These are phyloP conservation scores for Ramalina intermedia DNA, from an alignment of 495 filamentous ascomycete genomes.

Conservation along the genomic window DNA sequence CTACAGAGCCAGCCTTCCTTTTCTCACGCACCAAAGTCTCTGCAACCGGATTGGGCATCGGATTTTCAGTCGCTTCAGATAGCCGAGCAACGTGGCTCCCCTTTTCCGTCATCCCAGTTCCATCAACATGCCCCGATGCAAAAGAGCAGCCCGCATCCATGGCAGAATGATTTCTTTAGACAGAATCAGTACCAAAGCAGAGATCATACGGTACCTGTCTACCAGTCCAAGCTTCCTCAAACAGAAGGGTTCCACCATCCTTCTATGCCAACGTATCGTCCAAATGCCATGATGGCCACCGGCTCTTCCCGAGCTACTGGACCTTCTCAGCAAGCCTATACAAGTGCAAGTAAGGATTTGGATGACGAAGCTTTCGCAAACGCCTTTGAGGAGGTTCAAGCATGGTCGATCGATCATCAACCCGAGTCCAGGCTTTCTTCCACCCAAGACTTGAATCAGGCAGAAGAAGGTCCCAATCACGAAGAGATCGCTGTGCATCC, in stretches of 20 bases:
- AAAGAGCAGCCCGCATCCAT: constrained; percentile 22
- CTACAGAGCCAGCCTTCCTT: constrained; percentile 6
- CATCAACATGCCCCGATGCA: constrained; percentile 20
- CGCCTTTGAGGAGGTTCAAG: constrained; percentile 37
- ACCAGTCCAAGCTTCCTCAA: constrained; percentile 14
- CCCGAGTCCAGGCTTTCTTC: too few species aligned
- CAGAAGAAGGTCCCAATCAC: constrained; percentile 12
- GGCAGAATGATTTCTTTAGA: constrained; percentile 41
- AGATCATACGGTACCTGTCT: constrained; percentile 6
- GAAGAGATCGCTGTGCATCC: constrained; percentile 2
- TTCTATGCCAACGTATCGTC: background rate
- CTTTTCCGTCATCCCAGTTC: constrained; percentile 22
- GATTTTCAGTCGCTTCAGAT: constrained; percentile 38
- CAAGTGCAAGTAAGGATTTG: constrained; percentile 25
- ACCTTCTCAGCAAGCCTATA: constrained; percentile 17
- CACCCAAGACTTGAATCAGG: constrained; percentile 10
- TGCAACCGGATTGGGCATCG: constrained; percentile 27
- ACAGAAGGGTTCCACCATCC: background rate
- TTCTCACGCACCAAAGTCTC: constrained; percentile 11
- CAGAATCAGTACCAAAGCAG: constrained; percentile 9
- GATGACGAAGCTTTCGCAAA: constrained; percentile 51
- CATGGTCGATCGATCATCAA: background rate
- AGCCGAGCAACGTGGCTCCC: constrained; percentile 21
- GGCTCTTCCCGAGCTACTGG: constrained; percentile 4
- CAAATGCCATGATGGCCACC: constrained; percentile 3